These are phyloP conservation scores for Beauveria medogensis DNA, from an alignment of 2,329 filamentous ascomycete species.

Conservation along the genomic window DNA sequence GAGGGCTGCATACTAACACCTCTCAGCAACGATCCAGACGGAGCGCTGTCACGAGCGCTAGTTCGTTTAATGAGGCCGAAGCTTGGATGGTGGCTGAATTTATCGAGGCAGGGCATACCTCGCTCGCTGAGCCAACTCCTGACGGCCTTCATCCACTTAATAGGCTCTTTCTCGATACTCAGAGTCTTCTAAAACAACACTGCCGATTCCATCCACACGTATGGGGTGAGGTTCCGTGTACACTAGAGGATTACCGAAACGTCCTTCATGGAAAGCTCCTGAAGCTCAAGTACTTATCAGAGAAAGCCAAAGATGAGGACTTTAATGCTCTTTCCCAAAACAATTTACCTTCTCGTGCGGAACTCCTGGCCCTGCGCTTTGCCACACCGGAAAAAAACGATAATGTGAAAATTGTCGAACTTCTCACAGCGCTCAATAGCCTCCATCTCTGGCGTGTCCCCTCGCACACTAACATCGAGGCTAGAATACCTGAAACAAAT, in stretches of 20 bases:
- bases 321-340: rapidly evolving
- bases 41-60: too few relatives aligned
- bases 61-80: too few relatives aligned
- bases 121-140: not conserved
- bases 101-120: not conserved
- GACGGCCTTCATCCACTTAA: not conserved
- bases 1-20: too few relatives aligned
- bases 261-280: rapidly evolving
- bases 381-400: not conserved
- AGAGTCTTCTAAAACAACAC: too few relatives aligned
- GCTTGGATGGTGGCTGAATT: not conserved
- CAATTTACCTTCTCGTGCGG: not conserved
- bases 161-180: not conserved
- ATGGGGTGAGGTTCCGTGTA: too few relatives aligned
- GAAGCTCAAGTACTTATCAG: rapidly evolving
- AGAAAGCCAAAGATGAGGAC: rapidly evolving
- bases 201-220: too few relatives aligned
- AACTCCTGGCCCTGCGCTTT: not conserved
- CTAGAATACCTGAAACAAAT: too few relatives aligned
- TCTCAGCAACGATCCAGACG: too few relatives aligned
- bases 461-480: not conserved
- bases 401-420: not conserved
- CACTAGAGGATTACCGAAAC: too few relatives aligned
- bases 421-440: not conserved
- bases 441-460: not conserved